Percentiles rank a stretch among this genome's conserved stretches.
These are phyloP conservation scores for Penicillium sp. DNA, from an alignment of 2,329 filamentous ascomycete genomes.

Conservation along the genomic window DNA sequence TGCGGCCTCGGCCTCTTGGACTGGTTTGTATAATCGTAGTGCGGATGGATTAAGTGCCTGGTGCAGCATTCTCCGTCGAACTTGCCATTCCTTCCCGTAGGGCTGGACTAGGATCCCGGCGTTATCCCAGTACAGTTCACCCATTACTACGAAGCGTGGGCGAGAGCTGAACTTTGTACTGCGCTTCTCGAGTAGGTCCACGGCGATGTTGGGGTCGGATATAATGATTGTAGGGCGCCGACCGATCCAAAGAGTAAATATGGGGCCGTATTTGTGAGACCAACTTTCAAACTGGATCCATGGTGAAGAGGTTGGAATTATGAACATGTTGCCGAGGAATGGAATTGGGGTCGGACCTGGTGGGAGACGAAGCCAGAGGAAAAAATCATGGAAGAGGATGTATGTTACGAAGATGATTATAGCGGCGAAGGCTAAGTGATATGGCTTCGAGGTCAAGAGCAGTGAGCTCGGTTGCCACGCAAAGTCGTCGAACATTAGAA, in stretches of 20 bases:
- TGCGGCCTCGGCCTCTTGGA: constrained; percentile 52
- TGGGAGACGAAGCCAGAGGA: constrained; percentile 30
- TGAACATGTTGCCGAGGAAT: constrained; percentile 27
- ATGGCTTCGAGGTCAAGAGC: not conserved
- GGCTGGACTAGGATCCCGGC: constrained; percentile 51
- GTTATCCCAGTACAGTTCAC: constrained; percentile 37
- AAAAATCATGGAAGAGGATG: constrained; percentile 25
- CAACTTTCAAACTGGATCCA: constrained; percentile 36
- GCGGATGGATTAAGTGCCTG: constrained; percentile 52
- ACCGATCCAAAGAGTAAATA: constrained; percentile 38
- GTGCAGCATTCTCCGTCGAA: constrained; percentile 46
- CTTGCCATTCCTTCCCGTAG: constrained; percentile 52
- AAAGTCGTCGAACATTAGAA: too few species aligned
- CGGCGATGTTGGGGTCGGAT: constrained; percentile 32
- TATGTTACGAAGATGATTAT: constrained; percentile 31
- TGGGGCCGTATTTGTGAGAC: constrained; percentile 35
- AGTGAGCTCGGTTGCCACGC: too few species aligned
- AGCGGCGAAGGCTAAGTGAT: constrained; percentile 7
- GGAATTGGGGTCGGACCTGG: constrained; percentile 28
- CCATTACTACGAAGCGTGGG: constrained; percentile 29
- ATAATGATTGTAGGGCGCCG: constrained; percentile 37
- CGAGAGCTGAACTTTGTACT: constrained; percentile 41
- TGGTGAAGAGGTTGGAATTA: constrained; percentile 23
- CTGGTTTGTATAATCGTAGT: constrained; percentile 49
- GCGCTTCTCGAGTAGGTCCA: constrained; percentile 40